Conservation (phyloP, 2,329 filamentous ascomycete species). For the Verticillium dahliae region DNA sequence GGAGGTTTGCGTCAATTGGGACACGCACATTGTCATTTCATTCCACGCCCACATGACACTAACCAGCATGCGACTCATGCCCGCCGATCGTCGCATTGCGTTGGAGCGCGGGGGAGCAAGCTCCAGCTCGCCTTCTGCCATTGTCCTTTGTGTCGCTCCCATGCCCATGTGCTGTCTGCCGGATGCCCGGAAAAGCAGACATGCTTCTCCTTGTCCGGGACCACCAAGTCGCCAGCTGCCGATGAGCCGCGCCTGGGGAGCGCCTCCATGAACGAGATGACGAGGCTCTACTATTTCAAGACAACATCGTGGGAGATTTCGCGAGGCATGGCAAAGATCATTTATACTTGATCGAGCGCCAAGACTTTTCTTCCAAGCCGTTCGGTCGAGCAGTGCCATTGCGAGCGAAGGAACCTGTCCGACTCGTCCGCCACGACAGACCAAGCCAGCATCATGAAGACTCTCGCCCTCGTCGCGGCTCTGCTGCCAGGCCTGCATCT, state of each 20-base stretch:
- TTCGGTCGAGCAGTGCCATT: not conserved
- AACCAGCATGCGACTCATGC: not conserved
- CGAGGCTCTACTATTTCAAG: too few species aligned
- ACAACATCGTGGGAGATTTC: too few species aligned
- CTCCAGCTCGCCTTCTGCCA: not conserved
- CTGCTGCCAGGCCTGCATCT: not conserved
- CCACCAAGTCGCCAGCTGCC: not conserved
- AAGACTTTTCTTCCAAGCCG: not conserved
- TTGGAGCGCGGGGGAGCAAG: not conserved
- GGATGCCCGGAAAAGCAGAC: not conserved
- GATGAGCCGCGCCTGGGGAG: not conserved
- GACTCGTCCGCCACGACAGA: not conserved
- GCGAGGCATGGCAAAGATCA: too few species aligned
- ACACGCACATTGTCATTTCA: too few species aligned
- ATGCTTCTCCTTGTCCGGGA: not conserved
- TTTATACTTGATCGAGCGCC: too few species aligned
- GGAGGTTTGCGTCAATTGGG: not conserved
- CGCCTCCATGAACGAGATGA: not conserved
- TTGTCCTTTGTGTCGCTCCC: not conserved
- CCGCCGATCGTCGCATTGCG: not conserved
- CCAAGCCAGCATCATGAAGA: constrained; percentile 5
- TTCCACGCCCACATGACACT: not conserved
- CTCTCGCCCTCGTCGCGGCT: not conserved
- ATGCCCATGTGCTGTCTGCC: not conserved
- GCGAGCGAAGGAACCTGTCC: too few species aligned